Percentiles rank a stretch among this genome's conserved stretches.
These are phyloP conservation scores for Suillus decipiens DNA, from an alignment of 768 basidiomycete genomes.

Conservation along the genomic window DNA sequence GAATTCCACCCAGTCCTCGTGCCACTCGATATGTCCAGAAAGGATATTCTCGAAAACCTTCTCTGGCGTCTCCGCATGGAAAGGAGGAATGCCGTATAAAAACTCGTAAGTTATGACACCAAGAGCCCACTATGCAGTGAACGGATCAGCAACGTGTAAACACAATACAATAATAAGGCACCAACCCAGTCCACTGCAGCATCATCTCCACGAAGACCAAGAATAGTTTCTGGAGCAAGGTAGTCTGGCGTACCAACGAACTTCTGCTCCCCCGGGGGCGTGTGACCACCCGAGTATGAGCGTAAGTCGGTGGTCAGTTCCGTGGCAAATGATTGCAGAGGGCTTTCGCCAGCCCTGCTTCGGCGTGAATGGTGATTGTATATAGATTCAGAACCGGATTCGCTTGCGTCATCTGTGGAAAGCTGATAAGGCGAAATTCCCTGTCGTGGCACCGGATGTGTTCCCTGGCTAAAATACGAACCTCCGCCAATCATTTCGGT, in stretches of 20 bases:
- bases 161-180: slow-evolving; percentile 19
- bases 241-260: slow-evolving; percentile 99
- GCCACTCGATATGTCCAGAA: slow-evolving; percentile 93
- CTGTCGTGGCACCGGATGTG: slow-evolving; percentile 55
- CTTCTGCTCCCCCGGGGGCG: slow-evolving; percentile 85
- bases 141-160: slow-evolving; percentile 14
- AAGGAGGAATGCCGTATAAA: slow-evolving; percentile 94
- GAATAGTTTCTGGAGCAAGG: slow-evolving; percentile 92
- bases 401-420: slow-evolving; percentile 78
- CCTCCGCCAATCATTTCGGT: slow-evolving; percentile 56
- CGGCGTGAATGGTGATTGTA: slow-evolving; percentile 58
- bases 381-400: slow-evolving; percentile 85
- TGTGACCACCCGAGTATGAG: slow-evolving; percentile 61
- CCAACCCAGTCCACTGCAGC: slow-evolving; percentile 95
- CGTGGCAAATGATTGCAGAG: slow-evolving; percentile 82
- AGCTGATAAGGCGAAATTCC: slow-evolving; percentile 69
- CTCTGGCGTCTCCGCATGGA: slow-evolving; percentile 96
- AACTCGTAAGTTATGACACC: slow-evolving; percentile 99
- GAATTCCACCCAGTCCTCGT: slow-evolving; percentile 89
- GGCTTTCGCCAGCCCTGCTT: slow-evolving; percentile 65
- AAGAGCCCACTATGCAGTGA: slow-evolving; percentile 81
- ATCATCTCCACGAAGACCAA: slow-evolving; percentile 94
- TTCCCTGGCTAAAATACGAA: slow-evolving; percentile 81
- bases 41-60: slow-evolving; percentile 98
- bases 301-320: slow-evolving; percentile 83